Evolutionary conservation across 2,329 filamentous ascomycete genomes (phyloP).

Genomic region (Dendrostoma leiphaemia): DNA sequence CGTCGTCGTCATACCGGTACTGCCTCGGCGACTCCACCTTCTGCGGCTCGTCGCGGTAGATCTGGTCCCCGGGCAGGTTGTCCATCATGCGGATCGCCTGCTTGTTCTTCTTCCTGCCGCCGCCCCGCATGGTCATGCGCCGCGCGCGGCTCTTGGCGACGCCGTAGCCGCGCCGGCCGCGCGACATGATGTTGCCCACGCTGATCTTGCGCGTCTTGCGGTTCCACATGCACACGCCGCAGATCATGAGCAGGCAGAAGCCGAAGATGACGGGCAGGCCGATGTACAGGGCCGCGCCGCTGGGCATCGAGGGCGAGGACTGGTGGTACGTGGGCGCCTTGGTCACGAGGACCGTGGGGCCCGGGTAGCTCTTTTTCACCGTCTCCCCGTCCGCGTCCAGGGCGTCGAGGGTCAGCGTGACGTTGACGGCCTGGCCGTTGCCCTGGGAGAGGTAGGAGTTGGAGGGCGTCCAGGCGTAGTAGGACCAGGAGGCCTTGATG

Average conservation of each 20-base stretch:
- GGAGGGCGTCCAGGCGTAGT: constrained; percentile 44
- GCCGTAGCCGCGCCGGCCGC: constrained; percentile 41
- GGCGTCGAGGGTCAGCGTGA: constrained; percentile 45
- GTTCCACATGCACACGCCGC: constrained; percentile 59
- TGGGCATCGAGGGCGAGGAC: constrained; percentile 30
- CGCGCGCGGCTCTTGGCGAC: constrained; percentile 32
- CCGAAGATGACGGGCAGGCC: constrained; percentile 51
- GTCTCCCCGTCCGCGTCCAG: constrained; percentile 30
- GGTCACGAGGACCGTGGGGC: constrained; percentile 42
- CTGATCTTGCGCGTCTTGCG: constrained; percentile 47
- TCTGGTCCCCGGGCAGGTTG: constrained; percentile 26
- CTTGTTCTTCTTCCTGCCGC: constrained; percentile 28
- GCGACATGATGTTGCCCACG: constrained; percentile 52
- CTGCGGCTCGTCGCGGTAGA: constrained; percentile 21
- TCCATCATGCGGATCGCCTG: constrained; percentile 46
- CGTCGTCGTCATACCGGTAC: constrained; percentile 28
- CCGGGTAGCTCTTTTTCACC: constrained; percentile 20
- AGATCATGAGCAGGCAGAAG: constrained; percentile 43
- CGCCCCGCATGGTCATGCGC: constrained; percentile 29
- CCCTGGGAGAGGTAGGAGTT: constrained; percentile 30
- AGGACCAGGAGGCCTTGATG: constrained; percentile 43
- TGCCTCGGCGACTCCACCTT: constrained; percentile 23
- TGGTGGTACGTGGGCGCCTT: constrained; percentile 32
- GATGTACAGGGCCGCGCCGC: constrained; percentile 46
- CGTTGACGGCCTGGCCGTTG: constrained; percentile 40